Evolutionary conservation across 2,329 filamentous ascomycete species (phyloP), one percentile per base, ranked within the genome.

Genomic region (Colletotrichum chlorophyti): DNA sequence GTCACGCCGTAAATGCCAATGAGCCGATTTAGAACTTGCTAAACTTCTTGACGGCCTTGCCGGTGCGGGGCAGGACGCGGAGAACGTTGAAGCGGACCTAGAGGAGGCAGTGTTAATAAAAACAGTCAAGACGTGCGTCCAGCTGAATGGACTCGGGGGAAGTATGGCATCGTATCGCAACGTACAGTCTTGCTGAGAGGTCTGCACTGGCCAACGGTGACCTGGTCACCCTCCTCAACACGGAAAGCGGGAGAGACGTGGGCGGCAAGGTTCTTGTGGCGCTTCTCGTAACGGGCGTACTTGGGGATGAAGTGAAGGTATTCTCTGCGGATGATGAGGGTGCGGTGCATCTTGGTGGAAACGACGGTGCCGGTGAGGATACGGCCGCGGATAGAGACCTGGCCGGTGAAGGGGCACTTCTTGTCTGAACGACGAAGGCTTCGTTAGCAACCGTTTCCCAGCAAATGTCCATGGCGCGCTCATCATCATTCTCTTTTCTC

Each of bases 261-360:
- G 70, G 94, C 95, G 75, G 95, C 92, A 69, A 99, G 87, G 90
- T 99, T 99, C 91, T 97, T 97, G 91, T 99, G 95, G 81, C 95
- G 89, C 90, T 97, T 98, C 92, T 99, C 96, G 83, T 99, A 99
- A 89, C 95, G 91, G 79, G 91, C 87, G 89, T 99, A 99, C 87
- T 99, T 99, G 82, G 93, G 93, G 79, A 99, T 91, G 85, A 91
- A 99, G 87, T 99, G 95, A 65, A 99, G 92, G 88, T 99, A 99
- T 88, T 99, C 95, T 83, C 95, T 90, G 81, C 95, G 95, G 87
- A 99, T 96, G 84, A 99, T 90, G 79, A 98, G 84, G 74, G 95
- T 99, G 83, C 95, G 91, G 91, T 99, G 95, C 95, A 99, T 99
- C 91, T 99, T 99, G 83, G 95, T 99, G 74, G 94, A 98, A 77